These are phyloP conservation scores for Diaporthe ilicicola DNA, from an alignment of 2,329 filamentous ascomycete species.

Conservation along the genomic window DNA sequence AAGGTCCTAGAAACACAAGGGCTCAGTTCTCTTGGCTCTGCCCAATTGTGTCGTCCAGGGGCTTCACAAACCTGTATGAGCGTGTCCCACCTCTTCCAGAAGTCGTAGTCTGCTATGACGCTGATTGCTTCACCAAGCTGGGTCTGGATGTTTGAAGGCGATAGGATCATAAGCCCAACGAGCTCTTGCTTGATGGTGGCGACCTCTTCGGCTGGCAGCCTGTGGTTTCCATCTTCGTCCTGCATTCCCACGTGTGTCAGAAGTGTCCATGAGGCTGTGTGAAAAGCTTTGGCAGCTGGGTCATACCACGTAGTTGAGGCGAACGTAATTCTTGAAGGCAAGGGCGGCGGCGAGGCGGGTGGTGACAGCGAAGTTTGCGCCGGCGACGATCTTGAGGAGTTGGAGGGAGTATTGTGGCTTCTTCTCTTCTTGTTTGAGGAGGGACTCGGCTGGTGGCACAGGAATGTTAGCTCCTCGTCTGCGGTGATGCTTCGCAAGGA, in stretches of 20 bases:
- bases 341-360: slow-evolving; percentile 88
- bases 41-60: neutral
- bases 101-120: slow-evolving; percentile 97
- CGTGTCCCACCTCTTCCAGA: slow-evolving; percentile 96
- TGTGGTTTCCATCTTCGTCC: slow-evolving; percentile 95
- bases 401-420: slow-evolving; percentile 88
- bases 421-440: slow-evolving; percentile 79
- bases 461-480: slow-evolving; percentile 18
- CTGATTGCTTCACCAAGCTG: slow-evolving; percentile 97
- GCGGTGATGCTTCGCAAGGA: neutral
- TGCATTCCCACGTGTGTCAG: slow-evolving; percentile 42
- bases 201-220: slow-evolving; percentile 84
- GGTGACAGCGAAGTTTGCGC: slow-evolving; percentile 74
- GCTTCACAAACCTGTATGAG: slow-evolving; percentile 74
- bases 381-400: slow-evolving; percentile 89
- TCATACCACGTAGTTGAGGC: slow-evolving; percentile 87
- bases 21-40: neutral
- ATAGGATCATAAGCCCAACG: slow-evolving; percentile 95
- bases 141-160: slow-evolving; percentile 85
- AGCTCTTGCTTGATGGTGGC: slow-evolving; percentile 92
- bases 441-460: slow-evolving; percentile 74
- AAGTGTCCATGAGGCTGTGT: neutral
- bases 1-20: slow-evolving; percentile 70
- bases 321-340: slow-evolving; percentile 99
- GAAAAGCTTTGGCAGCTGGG: slow-evolving; percentile 33